These are phyloP conservation scores for Stagonosporopsis rhizophila DNA, from an alignment of 2,329 filamentous ascomycete species.

Conservation along the genomic window DNA sequence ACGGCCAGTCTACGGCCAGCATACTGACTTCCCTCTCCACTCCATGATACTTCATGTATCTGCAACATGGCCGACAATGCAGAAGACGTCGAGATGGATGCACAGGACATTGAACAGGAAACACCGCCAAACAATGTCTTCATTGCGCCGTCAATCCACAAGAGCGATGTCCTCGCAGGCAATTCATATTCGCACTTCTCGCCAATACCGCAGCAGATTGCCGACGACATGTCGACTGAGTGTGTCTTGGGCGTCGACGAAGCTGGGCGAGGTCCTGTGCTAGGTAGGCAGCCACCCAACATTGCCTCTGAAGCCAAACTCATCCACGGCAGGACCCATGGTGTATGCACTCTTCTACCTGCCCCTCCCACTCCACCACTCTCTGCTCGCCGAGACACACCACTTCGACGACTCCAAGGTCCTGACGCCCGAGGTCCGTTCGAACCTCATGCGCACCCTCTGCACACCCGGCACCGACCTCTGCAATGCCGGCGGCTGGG, in stretches of 20 bases:
- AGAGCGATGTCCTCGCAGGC: constrained; percentile 49
- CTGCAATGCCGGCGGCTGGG: constrained; percentile 78
- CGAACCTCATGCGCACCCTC: constrained; percentile 72
- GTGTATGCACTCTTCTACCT: constrained; percentile 76
- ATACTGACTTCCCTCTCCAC: not conserved
- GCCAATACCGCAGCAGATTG: constrained; percentile 50
- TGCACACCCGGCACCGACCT: constrained; percentile 70
- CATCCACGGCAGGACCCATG: constrained; percentile 64
- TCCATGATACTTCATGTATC: not conserved
- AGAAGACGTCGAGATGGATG: constrained; percentile 45
- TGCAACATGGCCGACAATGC: constrained; percentile 35
- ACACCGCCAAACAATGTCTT: constrained; percentile 51
- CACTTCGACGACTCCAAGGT: constrained; percentile 97
- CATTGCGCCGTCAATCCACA: constrained; percentile 56
- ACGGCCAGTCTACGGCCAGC: constrained; percentile 8
- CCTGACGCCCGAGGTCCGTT: constrained; percentile 79
- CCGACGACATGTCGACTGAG: constrained; percentile 58
- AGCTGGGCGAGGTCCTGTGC: constrained; percentile 90
- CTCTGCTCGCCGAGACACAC: constrained; percentile 78
- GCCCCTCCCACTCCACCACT: constrained; percentile 67
- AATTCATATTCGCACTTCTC: constrained; percentile 59
- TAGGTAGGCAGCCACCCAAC: constrained; percentile 63
- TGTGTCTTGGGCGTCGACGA: constrained; percentile 92
- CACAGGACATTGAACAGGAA: constrained; percentile 43
- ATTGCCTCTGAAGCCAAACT: constrained; percentile 1